Percentiles rank a stretch among this genome's conserved stretches.
phyloP scores from a whole-genome alignment of 2,329 filamentous ascomycete species.

The Diaporthe citriasiana region DNA sequence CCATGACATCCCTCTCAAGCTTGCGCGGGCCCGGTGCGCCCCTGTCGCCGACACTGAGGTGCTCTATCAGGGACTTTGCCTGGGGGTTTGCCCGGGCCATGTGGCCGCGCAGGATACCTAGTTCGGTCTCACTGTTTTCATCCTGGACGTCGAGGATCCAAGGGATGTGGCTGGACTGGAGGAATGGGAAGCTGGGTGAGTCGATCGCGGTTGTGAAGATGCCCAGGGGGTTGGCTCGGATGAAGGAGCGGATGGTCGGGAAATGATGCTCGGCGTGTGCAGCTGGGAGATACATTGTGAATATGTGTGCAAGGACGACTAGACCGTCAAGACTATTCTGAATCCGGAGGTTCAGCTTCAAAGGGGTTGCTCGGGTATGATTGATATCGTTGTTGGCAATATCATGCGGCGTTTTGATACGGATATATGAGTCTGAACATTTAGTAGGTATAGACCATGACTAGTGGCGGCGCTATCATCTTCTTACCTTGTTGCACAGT shows the following conservation, averaged over 20 bases:
- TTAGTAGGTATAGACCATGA: not conserved
- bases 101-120: constrained; percentile 68
- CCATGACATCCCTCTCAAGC: constrained; percentile 68
- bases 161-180: constrained; percentile 73
- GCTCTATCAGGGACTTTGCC: constrained; percentile 70
- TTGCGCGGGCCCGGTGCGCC: constrained; percentile 43
- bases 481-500: not conserved
- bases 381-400: not conserved
- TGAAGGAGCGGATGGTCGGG: constrained; percentile 66
- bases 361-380: not conserved
- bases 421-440: not conserved
- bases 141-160: constrained; percentile 68
- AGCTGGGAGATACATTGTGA: constrained; percentile 69
- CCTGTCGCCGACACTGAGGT: constrained; percentile 34
- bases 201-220: constrained; percentile 73
- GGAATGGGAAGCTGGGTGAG: constrained; percentile 61
- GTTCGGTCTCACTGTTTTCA: constrained; percentile 56
- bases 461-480: not conserved
- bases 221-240: constrained; percentile 72
- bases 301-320: not conserved
- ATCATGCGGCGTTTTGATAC: not conserved
- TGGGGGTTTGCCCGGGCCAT: constrained; percentile 75
- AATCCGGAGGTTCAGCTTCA: not conserved
- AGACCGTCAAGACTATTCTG: not conserved
- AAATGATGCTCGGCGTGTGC: constrained; percentile 67